phyloP scores from a whole-genome alignment of 1,284 basidiomycete genomes.

The Cryptococcus deneoformans region DNA sequence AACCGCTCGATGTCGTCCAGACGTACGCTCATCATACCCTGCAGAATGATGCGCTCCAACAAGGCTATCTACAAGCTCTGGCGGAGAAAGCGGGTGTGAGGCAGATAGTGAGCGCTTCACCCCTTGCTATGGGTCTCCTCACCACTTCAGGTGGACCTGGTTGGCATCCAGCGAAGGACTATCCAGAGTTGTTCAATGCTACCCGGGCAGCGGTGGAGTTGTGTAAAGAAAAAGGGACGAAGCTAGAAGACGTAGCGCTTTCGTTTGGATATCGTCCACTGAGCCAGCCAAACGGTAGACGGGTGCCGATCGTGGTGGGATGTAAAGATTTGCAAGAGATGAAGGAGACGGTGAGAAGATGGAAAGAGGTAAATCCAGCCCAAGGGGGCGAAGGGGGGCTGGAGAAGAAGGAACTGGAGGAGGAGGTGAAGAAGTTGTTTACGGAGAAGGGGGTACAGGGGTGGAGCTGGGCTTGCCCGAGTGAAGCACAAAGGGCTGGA shows the following conservation, averaged over 20 bases:
- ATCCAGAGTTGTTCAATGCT: constrained; percentile 16
- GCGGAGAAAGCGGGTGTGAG: constrained; percentile 60
- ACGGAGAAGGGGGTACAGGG: constrained; percentile 57
- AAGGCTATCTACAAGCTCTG: constrained; percentile 61
- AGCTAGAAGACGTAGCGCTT: constrained; percentile 65
- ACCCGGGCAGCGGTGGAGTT: constrained; percentile 25
- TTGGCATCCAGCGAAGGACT: constrained; percentile 76
- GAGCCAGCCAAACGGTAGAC: constrained; percentile 24
- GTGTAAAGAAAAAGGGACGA: constrained; percentile 37
- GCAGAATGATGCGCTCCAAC: constrained; percentile 67
- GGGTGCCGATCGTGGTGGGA: constrained; percentile 70
- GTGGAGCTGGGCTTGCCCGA: constrained; percentile 45
- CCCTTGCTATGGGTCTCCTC: constrained; percentile 88
- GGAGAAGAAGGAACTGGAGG: constrained; percentile 59
- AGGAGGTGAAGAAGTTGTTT: constrained; percentile 55
- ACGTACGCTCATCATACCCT: constrained; percentile 84
- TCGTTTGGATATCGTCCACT: constrained; percentile 65
- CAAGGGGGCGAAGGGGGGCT: constrained; percentile 51
- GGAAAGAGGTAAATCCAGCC: constrained; percentile 58
- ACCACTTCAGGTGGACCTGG: constrained; percentile 60
- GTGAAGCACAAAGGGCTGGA: constrained; percentile 7
- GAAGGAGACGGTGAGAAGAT: constrained; percentile 66
- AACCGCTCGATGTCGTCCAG: constrained; percentile 67
- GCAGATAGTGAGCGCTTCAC: constrained; percentile 79
- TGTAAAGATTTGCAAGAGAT: constrained; percentile 69